These are phyloP conservation scores for Talaromyces adpressus DNA, from an alignment of 495 filamentous ascomycete species.

Conservation along the genomic window DNA sequence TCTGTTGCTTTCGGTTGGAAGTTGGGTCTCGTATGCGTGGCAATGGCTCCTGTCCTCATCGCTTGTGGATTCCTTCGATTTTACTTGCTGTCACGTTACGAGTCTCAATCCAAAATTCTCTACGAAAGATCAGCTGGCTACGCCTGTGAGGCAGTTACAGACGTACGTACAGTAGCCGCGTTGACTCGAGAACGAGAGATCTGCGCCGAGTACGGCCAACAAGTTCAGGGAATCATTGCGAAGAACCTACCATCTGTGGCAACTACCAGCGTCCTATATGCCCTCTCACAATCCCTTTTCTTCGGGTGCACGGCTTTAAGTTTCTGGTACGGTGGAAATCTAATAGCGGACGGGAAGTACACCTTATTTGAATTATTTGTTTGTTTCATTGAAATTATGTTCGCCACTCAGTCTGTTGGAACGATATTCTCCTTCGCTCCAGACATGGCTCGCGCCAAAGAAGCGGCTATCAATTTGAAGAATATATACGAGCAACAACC, in stretches of 20 bases:
- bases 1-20: conserved; percentile 51
- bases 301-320: neutral
- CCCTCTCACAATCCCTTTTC: neutral
- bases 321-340: neutral
- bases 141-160: neutral
- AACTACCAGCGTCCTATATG: neutral
- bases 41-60: conserved; percentile 44
- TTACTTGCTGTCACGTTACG: too few relatives aligned
- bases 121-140: neutral
- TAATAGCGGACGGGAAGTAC: neutral
- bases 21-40: conserved; percentile 47
- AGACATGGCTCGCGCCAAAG: neutral
- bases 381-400: neutral
- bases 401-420: neutral
- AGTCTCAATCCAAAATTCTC: too few relatives aligned
- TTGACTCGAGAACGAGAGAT: neutral
- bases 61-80: conserved; percentile 45
- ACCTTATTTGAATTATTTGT: neutral
- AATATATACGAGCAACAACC: neutral
- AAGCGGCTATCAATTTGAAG: neutral
- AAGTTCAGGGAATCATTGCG: too few relatives aligned
- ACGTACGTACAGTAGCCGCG: neutral
- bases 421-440: neutral
- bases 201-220: too few relatives aligned
- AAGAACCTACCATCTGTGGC: too few relatives aligned